Evolutionary conservation across 2,329 filamentous ascomycete genomes (phyloP).

Genomic region (Colletotrichum sp.): DNA sequence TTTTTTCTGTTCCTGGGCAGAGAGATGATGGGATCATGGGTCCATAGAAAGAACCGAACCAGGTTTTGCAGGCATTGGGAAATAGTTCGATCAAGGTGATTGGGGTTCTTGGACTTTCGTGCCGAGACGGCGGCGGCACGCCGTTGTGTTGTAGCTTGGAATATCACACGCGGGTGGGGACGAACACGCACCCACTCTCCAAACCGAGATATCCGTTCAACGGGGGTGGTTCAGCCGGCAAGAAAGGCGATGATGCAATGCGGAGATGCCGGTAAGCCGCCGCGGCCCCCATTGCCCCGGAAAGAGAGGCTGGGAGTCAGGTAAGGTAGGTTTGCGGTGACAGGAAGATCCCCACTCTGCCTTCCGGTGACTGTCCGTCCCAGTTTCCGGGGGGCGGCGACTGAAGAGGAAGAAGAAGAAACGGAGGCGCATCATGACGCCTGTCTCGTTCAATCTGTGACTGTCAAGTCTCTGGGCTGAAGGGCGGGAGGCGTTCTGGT

Average conservation of each 20-base stretch:
- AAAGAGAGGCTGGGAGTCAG: conserved; percentile 8
- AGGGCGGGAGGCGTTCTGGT: background rate
- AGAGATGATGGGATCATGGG: background rate
- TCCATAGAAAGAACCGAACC: background rate
- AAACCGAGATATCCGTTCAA: background rate
- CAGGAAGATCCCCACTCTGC: background rate
- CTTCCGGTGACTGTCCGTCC: background rate
- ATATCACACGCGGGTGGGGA: background rate
- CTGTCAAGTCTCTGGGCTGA: background rate
- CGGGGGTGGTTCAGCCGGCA: background rate
- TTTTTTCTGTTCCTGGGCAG: background rate
- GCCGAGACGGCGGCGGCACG: background rate
- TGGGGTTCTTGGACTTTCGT: background rate
- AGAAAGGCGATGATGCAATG: conserved; percentile 13
- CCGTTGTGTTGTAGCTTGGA: background rate
- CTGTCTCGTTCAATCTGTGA: background rate
- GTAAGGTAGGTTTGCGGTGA: background rate
- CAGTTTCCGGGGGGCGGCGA: background rate
- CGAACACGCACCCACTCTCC: background rate
- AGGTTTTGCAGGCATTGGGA: background rate
- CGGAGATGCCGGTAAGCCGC: background rate
- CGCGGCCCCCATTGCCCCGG: background rate
- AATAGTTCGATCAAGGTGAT: background rate
- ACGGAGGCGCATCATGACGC: background rate
- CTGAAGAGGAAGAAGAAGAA: background rate